Base-by-base conservation (phyloP, 345 rosid genomes). In the Ceriops decandra region DNA sequence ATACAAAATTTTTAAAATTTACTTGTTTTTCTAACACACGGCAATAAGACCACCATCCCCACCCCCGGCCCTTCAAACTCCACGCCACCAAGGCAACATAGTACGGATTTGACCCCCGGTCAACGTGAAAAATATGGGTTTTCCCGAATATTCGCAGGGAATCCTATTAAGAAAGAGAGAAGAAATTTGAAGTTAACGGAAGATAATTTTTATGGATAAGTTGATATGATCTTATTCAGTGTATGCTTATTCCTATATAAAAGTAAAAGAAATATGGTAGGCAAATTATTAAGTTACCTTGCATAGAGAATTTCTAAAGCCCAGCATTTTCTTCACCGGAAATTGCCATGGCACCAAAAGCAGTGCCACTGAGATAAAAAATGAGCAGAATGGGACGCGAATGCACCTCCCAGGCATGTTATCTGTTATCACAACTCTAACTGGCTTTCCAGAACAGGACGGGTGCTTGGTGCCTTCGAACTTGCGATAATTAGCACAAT, bases 301-400 rank as follows among this genome's bases (percentile, higher is more conserved):
- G 82, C 38, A 24, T 56, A 85, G 36, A 42, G 72, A 53, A 85
- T 53, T 77, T 81, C 27, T 6, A 83, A 33, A 17, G 80, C 62
- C 85, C 86, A 8, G 86, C 86, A 22, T 70, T n/a, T n/a, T 70
- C 81, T 52, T 81, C 33, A 3, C 89, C 85, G 17, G 77, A 31
- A 5, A 65, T 47, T 2, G 88, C 86, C 85, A 85, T 71, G 66
- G 88, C 81, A 6, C 86, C 82, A 26, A 81, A 79, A 3, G 89
- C 77, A 0, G 85, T 81, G 22, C 86, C 84, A 24, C 89, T 83
- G 1, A 85, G 79, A 61, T 85, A 86, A 27, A 85, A 85, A 81
- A 79, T 85, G 86, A 46, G 81, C 74, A 1, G 81, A 64, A 6
- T 83, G 82, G 2, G 82, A 31, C 13, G 6, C 66, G 26, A 80